phyloP scores from a whole-genome alignment of 306 rosid species.

The Cucurbita pepo region DNA sequence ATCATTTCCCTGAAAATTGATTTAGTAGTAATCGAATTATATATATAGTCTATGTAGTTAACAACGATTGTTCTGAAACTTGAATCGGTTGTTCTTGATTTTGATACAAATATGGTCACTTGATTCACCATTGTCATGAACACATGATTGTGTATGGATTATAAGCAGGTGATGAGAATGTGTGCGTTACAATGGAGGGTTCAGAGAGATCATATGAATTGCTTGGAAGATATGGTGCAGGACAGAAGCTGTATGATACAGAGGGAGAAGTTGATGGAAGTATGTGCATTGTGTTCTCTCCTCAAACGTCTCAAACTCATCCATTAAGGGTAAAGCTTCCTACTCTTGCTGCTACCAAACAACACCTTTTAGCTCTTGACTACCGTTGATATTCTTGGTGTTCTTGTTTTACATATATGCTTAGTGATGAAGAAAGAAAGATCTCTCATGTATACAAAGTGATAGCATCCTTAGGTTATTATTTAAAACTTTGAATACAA shows the following conservation, averaged over 20 bases:
- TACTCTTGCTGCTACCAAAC: slow-evolving; percentile 43
- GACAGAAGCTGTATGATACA: slow-evolving; percentile 47
- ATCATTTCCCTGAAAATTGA: not conserved
- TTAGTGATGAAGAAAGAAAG: not conserved
- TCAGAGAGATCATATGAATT: slow-evolving; percentile 83
- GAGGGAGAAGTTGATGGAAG: slow-evolving; percentile 9
- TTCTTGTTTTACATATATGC: not conserved
- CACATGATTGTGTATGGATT: not conserved
- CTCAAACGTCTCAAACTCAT: slow-evolving; percentile 22
- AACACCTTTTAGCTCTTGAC: slow-evolving; percentile 26
- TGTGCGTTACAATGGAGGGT: slow-evolving; percentile 67
- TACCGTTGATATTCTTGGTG: not conserved
- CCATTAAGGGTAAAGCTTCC: slow-evolving; percentile 74
- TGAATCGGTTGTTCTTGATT: not conserved
- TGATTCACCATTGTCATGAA: not conserved
- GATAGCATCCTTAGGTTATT: not conserved
- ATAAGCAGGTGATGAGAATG: slow-evolving; percentile 46
- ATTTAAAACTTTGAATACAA: not conserved
- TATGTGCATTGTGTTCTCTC: slow-evolving; percentile 41
- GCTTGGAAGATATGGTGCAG: slow-evolving; percentile 75
- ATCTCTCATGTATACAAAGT: not conserved
- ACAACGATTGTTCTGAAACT: no score
- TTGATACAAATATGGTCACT: not conserved
- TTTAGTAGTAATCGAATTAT: not conserved
- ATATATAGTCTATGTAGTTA: no score